Evolutionary conservation across 352 stramenopile species (phyloP).

Genomic region (Phytophthora pistaciae): DNA sequence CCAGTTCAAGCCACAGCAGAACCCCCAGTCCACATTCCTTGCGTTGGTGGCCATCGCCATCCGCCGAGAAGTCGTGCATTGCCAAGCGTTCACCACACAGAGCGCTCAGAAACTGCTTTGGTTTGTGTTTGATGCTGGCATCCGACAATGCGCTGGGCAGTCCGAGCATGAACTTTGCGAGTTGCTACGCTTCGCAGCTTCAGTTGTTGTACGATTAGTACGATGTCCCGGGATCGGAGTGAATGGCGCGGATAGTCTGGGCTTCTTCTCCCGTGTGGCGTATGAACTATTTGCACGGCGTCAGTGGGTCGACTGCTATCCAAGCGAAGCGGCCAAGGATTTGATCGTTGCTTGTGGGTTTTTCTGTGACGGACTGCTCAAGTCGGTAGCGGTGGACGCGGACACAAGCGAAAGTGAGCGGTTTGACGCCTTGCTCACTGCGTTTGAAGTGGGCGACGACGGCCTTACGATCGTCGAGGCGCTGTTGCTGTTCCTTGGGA

Average conservation of each 20-base stretch:
- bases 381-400: constrained; percentile 13
- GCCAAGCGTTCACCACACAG: constrained; percentile 16
- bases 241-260: background rate
- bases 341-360: constrained; percentile 28
- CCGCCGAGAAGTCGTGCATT: constrained; percentile 16
- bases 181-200: constrained; percentile 16
- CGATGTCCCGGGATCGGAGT: constrained; percentile 3
- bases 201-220: constrained; percentile 14
- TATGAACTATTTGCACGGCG: constrained; percentile 24
- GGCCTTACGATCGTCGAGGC: constrained; percentile 21
- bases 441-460: background rate
- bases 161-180: constrained; percentile 1
- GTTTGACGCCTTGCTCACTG: constrained; percentile 3
- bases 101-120: constrained; percentile 8
- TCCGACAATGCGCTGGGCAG: constrained; percentile 6
- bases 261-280: constrained; percentile 24
- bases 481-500: constrained; percentile 26
- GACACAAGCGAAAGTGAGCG: constrained; percentile 2
- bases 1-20: constrained; percentile 16
- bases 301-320: constrained; percentile 6
- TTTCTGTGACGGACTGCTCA: constrained; percentile 14
- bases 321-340: constrained; percentile 7
- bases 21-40: constrained; percentile 21
- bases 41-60: constrained; percentile 20
- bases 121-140: constrained; percentile 29